Evolutionary conservation across 768 basidiomycete species (phyloP), one percentile per base, ranked within the genome.

Genomic region (Collybia sordida): DNA sequence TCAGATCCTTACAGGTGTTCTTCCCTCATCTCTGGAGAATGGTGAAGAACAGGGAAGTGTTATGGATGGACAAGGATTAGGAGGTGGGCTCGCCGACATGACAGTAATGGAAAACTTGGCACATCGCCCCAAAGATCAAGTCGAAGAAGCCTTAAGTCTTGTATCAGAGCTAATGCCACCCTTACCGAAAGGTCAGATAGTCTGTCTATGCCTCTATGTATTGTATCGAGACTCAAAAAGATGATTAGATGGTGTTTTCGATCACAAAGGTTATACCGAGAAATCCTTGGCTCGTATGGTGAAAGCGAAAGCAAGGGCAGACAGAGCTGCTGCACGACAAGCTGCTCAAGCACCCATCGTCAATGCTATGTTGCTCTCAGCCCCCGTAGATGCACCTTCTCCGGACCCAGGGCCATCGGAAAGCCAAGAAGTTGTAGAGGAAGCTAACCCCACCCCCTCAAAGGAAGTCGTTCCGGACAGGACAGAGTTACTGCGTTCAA

Each of bases 51-150:
- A 88, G 63, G 86, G 85, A 4, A 77, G 75, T 54, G 77, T 80
- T 0, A 66, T 56, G 6, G 76, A 74, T 22, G 86, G 88, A 0
- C 91, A 93, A 66, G 91, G 90, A 9, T 70, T 94, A 1, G 90
- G 90, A 23, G 92, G 91, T 39, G 91, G 93, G 23, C 70, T 95
- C 3, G 93, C 92, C 15, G 95, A 98, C 64, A 94, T 98, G 92
- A 88, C 93, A 6, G 93, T 99, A 22, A 92, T 98, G 86, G 92
- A 98, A 70, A 98, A 96, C 65, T 73, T 99, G 39, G 93, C 93
- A 0, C 94, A 98, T 66, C 80, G 94, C 23, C 90, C 97, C 3
- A 98, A 98, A 70, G 97, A 99, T 52, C 95, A 98, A 65, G 83
- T 98, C 4, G 95, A 98, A 68, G 97, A 99, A 68, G 86, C 91